A percentile compares a stretch with the other conserved stretches of the same genome.
Conservation (phyloP, 768 basidiomycete genomes). For the Phaffia tasmanica region DNA sequence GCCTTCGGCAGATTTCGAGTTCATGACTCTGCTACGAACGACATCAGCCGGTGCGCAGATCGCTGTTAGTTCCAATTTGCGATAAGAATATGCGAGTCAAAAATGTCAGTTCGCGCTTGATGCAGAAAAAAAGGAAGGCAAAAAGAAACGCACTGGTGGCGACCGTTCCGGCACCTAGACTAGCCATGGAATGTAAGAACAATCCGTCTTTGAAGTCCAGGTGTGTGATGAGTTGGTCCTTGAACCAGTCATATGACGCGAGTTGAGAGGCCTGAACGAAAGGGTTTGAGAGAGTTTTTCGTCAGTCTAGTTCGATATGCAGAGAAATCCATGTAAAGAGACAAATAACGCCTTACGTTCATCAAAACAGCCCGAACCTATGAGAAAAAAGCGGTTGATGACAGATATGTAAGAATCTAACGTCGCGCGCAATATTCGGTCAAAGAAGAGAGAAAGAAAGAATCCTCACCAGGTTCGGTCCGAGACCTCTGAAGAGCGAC, state of each 20-base stretch:
- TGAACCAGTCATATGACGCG: constrained; percentile 91
- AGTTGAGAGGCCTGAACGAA: constrained; percentile 50
- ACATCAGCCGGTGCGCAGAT: constrained; percentile 84
- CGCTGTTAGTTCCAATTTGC: constrained; percentile 30
- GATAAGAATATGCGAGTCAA: not conserved
- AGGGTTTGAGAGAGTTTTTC: too few species aligned
- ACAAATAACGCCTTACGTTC: constrained; percentile 6
- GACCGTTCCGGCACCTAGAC: constrained; percentile 77
- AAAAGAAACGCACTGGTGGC: constrained; percentile 49
- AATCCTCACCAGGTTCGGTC: constrained; percentile 68
- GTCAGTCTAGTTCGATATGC: too few species aligned
- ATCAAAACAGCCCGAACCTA: constrained; percentile 21
- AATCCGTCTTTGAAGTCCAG: constrained; percentile 71
- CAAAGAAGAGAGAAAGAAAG: not conserved
- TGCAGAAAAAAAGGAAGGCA: not conserved
- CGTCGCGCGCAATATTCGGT: not conserved
- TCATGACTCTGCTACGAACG: constrained; percentile 80
- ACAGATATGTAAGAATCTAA: not conserved
- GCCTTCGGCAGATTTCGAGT: constrained; percentile 62
- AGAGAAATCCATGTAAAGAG: too few species aligned
- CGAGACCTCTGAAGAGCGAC: constrained; percentile 34
- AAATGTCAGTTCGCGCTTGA: not conserved
- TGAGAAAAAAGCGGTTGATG: too few species aligned
- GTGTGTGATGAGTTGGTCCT: constrained; percentile 63
- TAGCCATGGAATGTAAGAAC: constrained; percentile 68